Conservation (phyloP, 495 filamentous ascomycete species). For the Tuber umbilicatum region DNA sequence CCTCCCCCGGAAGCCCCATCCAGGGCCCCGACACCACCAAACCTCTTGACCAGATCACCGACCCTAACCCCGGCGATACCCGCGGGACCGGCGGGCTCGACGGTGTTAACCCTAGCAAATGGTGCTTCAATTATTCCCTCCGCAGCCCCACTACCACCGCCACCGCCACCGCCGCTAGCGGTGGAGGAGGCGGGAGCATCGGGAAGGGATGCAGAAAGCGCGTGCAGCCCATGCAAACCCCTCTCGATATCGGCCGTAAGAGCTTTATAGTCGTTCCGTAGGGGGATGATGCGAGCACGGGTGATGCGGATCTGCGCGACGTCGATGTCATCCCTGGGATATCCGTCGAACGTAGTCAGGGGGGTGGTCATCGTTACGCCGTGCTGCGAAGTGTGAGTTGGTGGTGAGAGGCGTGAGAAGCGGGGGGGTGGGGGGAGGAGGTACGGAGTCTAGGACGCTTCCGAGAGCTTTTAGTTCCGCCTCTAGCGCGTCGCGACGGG, state of each 20-base stretch:
- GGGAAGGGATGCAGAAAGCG: conserved; percentile 44
- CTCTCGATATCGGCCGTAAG: conserved; percentile 76
- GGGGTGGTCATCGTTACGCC: conserved; percentile 85
- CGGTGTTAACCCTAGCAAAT: conserved; percentile 86
- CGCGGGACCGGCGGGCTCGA: conserved; percentile 73
- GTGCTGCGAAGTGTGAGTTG: conserved; percentile 54
- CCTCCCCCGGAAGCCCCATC: conserved; percentile 63
- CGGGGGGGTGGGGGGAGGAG: conserved; percentile 39
- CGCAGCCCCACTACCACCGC: conserved; percentile 5
- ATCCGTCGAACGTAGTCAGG: conserved; percentile 86
- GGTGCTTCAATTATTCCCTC: conserved; percentile 54
- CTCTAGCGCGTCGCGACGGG: conserved; percentile 74
- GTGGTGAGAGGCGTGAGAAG: conserved; percentile 1
- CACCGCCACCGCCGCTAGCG: neutral
- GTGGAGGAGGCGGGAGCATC: conserved; percentile 14
- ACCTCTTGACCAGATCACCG: conserved; percentile 76
- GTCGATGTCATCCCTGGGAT: conserved; percentile 87
- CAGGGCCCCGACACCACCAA: conserved; percentile 70
- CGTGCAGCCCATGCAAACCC: conserved; percentile 73
- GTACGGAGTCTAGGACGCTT: conserved; percentile 77
- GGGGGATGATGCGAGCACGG: conserved; percentile 75
- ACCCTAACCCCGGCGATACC: conserved; percentile 70
- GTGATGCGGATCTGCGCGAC: conserved; percentile 94
- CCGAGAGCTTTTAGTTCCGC: conserved; percentile 76
- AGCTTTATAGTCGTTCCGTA: conserved; percentile 88